A percentile compares a stretch with the other conserved stretches of the same genome.
Conservation (phyloP, 805 yeast genomes). For the Naumovozyma castellii region DNA sequence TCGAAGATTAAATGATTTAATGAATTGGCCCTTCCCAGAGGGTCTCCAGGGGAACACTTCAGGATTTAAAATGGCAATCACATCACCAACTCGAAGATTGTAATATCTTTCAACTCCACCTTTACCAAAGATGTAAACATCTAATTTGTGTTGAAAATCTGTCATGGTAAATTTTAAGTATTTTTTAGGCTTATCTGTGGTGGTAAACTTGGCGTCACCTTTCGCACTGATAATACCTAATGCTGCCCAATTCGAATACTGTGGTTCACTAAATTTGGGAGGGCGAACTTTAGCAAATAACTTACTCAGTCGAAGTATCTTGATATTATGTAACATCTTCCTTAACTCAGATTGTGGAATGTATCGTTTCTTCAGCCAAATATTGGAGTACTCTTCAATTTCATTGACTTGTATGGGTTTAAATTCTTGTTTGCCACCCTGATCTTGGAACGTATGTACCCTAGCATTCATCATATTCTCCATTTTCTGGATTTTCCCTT, state of each 20-base stretch:
- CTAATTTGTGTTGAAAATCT: conserved; percentile 52
- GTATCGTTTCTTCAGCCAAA: conserved; percentile 39
- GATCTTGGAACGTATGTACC: conserved; percentile 33
- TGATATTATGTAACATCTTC: conserved; percentile 37
- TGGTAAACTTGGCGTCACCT: conserved; percentile 40
- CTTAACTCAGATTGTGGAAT: conserved; percentile 32
- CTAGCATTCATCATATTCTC: conserved; percentile 29
- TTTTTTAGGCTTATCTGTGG: conserved; percentile 36
- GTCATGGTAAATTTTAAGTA: conserved; percentile 57
- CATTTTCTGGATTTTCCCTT: conserved; percentile 12
- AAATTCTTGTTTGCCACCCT: conserved; percentile 13
- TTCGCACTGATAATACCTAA: conserved; percentile 61
- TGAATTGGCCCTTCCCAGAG: conserved; percentile 12
- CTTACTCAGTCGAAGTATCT: conserved; percentile 48
- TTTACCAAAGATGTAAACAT: conserved; percentile 51
- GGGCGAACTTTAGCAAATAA: conserved; percentile 57
- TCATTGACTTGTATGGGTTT: conserved; percentile 33
- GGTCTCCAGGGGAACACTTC: conserved; percentile 37
- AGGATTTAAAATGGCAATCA: conserved; percentile 72
- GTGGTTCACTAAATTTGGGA: conserved; percentile 61
- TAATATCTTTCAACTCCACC: conserved; percentile 60
- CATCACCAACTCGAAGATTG: conserved; percentile 65
- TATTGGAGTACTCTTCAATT: conserved; percentile 39
- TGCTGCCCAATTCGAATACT: conserved; percentile 67
- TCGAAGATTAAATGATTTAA: conserved; percentile 43